These are phyloP conservation scores for Plantago ovata DNA, from an alignment of 257 asterid species.

Conservation along the genomic window DNA sequence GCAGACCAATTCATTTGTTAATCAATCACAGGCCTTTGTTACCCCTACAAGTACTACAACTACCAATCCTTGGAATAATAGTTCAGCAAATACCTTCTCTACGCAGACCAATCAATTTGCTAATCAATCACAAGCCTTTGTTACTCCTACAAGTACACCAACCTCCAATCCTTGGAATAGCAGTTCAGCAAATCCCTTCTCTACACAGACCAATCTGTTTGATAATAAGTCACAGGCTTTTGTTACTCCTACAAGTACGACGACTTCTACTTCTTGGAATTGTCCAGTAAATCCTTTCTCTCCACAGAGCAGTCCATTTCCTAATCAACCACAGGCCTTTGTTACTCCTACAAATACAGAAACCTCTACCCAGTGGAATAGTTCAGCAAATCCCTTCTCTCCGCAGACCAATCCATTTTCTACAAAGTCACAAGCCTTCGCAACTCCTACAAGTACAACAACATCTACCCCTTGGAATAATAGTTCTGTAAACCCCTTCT, in stretches of 20 bases:
- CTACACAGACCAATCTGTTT: slow-evolving; percentile 2
- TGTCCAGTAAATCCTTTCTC: neutral
- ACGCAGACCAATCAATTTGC: neutral
- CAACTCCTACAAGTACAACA: neutral
- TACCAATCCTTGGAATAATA: neutral
- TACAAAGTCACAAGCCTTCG: slow-evolving; percentile 13
- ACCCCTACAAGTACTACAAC: neutral
- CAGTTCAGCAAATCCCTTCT: slow-evolving; percentile 10
- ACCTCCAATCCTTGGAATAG: slow-evolving; percentile 3
- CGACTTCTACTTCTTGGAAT: neutral
- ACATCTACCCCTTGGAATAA: neutral
- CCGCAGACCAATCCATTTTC: slow-evolving; percentile 2
- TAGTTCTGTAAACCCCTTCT: neutral
- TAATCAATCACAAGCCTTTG: neutral
- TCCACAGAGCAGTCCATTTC: neutral
- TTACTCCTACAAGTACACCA: slow-evolving; percentile 9
- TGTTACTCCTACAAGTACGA: neutral
- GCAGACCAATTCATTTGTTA: slow-evolving; percentile 1
- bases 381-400: slow-evolving; percentile 12
- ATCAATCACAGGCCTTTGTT: slow-evolving; percentile 14
- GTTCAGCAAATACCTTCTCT: neutral
- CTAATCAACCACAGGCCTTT: neutral
- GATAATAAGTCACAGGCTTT: slow-evolving; percentile 15
- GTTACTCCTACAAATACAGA: slow-evolving; percentile 8
- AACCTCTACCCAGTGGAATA: slow-evolving; percentile 2